These are phyloP conservation scores for Fusarium citri DNA, from an alignment of 2,329 filamentous ascomycete species.

Conservation along the genomic window DNA sequence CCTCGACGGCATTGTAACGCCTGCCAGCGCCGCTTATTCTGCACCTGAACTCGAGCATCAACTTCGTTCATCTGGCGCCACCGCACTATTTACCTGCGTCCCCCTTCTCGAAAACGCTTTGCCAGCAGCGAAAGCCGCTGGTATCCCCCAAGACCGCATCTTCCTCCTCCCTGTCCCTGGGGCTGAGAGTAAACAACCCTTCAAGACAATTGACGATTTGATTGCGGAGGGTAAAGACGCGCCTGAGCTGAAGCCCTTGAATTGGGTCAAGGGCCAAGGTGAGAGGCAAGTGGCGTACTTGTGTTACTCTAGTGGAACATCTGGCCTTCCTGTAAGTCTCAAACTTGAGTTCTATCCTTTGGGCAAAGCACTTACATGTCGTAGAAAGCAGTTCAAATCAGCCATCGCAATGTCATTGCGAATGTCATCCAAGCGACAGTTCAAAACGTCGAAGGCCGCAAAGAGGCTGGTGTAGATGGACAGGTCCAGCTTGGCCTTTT, in stretches of 20 bases:
- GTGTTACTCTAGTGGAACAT: conserved; percentile 84
- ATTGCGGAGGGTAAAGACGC: conserved; percentile 69
- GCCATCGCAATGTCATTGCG: conserved; percentile 81
- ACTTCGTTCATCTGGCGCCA: conserved; percentile 74
- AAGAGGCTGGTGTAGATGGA: conserved; percentile 51
- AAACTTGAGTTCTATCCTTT: too few relatives aligned
- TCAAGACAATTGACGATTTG: conserved; percentile 75
- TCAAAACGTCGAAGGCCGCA: conserved; percentile 56
- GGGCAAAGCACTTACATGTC: conserved; percentile 5
- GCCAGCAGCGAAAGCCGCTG: conserved; percentile 70
- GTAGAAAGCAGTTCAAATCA: conserved; percentile 87
- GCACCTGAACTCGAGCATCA: conserved; percentile 77
- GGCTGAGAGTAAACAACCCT: conserved; percentile 61
- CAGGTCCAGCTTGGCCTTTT: conserved; percentile 73
- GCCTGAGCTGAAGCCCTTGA: conserved; percentile 64
- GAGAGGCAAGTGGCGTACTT: conserved; percentile 78
- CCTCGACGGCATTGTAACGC: conserved; percentile 78
- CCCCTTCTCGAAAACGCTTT: conserved; percentile 73
- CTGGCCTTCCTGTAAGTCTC: conserved; percentile 74
- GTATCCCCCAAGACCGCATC: conserved; percentile 72
- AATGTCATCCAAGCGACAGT: conserved; percentile 74
- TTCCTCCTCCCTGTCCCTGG: conserved; percentile 77
- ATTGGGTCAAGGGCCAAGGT: conserved; percentile 73
- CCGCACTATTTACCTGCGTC: conserved; percentile 77
- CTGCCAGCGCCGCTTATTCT: conserved; percentile 81